phyloP scores from a whole-genome alignment of 192 early-diverging fungal genomes.

The Coemansia sp. region DNA sequence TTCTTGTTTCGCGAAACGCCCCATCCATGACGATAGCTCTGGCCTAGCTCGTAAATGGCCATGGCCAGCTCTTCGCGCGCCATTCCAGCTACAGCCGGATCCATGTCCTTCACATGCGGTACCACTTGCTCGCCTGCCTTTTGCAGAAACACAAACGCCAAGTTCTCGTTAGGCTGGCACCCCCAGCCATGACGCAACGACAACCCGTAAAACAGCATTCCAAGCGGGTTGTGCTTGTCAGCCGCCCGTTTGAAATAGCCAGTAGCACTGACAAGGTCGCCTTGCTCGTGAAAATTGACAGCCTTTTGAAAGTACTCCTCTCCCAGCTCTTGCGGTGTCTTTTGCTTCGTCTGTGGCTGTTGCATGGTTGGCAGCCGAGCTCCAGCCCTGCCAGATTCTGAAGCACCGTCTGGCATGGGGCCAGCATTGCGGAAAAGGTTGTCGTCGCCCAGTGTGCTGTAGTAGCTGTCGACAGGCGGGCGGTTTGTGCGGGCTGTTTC shows the following conservation, averaged over 20 bases:
- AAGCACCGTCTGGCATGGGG: background rate
- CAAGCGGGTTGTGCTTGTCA: slow-evolving; percentile 63
- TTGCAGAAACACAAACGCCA: slow-evolving; percentile 71
- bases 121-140: slow-evolving; percentile 69
- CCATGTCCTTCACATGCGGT: slow-evolving; percentile 61
- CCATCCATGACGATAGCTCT: slow-evolving; percentile 81
- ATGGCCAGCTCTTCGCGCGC: slow-evolving; percentile 69
- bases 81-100: slow-evolving; percentile 60
- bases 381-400: background rate
- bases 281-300: slow-evolving; percentile 68
- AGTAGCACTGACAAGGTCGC: slow-evolving; percentile 72
- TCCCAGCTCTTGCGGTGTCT: slow-evolving; percentile 41
- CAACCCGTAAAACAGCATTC: slow-evolving; percentile 73
- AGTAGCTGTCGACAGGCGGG: slow-evolving; percentile 37
- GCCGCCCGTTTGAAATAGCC: slow-evolving; percentile 71
- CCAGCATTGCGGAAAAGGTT: slow-evolving; percentile 21
- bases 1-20: slow-evolving; percentile 72
- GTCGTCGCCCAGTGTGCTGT: slow-evolving; percentile 34
- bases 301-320: slow-evolving; percentile 70
- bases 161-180: slow-evolving; percentile 64
- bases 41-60: slow-evolving; percentile 78
- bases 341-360: slow-evolving; percentile 12
- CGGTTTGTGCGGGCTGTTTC: slow-evolving; percentile 12
- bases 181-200: slow-evolving; percentile 82
- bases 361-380: slow-evolving; percentile 16